A percentile compares a stretch with the other conserved stretches of the same genome.
phyloP scores from a whole-genome alignment of 768 basidiomycete species.

The Clitopilus hobsonii region DNA sequence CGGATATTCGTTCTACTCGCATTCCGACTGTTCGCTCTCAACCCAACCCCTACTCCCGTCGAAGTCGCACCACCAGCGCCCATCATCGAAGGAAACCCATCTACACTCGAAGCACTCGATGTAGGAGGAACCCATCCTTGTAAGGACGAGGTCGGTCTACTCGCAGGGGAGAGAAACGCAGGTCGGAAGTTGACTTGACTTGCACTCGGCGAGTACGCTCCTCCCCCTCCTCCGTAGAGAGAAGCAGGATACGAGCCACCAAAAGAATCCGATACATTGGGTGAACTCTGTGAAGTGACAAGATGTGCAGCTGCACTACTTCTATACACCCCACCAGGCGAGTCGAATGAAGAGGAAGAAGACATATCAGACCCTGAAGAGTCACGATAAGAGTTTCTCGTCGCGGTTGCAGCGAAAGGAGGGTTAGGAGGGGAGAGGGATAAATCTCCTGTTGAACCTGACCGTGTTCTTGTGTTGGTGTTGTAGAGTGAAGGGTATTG shows the following conservation, averaged over 20 bases:
- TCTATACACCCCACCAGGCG: slow-evolving; percentile 37
- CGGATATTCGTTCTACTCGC: background rate
- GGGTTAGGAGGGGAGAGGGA: background rate
- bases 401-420: background rate
- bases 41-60: background rate
- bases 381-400: background rate
- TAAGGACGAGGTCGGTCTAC: slow-evolving; percentile 51
- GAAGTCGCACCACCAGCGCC: no score
- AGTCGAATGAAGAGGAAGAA: background rate
- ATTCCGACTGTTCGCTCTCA: background rate
- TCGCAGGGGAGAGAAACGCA: slow-evolving; percentile 68
- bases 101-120: background rate
- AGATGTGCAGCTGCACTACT: slow-evolving; percentile 39
- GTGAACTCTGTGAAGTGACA: slow-evolving; percentile 7
- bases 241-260: no score
- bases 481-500: no score
- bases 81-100: no score
- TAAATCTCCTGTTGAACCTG: background rate
- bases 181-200: slow-evolving; percentile 52
- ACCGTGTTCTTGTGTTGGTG: background rate
- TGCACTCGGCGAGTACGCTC: no score
- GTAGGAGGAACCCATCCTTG: slow-evolving; percentile 55
- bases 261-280: background rate
- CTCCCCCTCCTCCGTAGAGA: no score
- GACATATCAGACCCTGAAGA: background rate